Base-by-base conservation (phyloP, 1,284 basidiomycete species). In the Singerocomus inundabilis region DNA sequence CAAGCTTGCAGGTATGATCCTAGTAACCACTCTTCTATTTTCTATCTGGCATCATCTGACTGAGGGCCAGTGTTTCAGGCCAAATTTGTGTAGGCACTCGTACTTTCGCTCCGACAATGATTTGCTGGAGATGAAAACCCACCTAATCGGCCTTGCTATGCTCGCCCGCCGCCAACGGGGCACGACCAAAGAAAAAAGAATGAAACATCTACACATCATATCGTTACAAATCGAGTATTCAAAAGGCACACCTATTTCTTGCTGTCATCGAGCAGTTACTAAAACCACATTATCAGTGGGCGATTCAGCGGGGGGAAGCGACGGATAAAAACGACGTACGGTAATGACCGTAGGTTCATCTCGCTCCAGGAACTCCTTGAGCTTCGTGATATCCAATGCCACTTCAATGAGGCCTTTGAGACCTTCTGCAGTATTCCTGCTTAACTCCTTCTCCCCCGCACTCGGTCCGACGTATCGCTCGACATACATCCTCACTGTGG, bases 311-410 rank as follows among this genome's bases (percentile, higher is more conserved):
- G n/a, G 43, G 11, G 26, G 24, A 29, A 29, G 40, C 2, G 12
- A 25, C 5, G 5, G 3, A 7, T 16, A 2, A 12, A 16, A 16
- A 29, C 21, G 24, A 74, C 83, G 75, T 63, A 92, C 85, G 47
- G 96, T 99, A 69, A 99, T 98, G 54, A 98, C 96, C 46, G 93
- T 96, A 32, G 96, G 96, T 78, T 94, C 79, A 49, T 94, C 86
- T 55, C 92, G 75, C 44, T 88, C 86, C 58, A 96, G 81, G 73
- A 85, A 92, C 70, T 93, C 81, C 70, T 88, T 84, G 70, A 99
- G 75, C 70, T 90, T 90, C 73, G 84, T 88, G 53, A 91, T 77
- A 60, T 81, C 76, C 50, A 99, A 72, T 28, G 97, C 95, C 51
- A 96, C 93, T 68, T 98, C 93, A 64, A 99, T 99, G 57, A 99